These are phyloP conservation scores for Zygosaccharomyces sapae DNA, from an alignment of 1,139 yeast species.

Conservation along the genomic window DNA sequence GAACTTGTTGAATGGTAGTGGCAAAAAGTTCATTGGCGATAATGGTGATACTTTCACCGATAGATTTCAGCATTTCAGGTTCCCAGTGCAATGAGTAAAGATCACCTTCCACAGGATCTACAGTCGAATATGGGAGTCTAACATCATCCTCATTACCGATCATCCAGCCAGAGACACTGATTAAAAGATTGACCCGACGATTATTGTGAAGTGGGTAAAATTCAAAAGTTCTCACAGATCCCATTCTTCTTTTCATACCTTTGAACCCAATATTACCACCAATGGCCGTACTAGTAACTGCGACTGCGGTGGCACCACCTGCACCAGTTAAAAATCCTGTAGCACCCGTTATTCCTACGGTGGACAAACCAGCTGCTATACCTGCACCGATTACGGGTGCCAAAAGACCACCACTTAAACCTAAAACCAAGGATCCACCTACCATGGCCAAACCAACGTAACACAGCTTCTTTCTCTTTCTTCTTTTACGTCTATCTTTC, in stretches of 20 bases:
- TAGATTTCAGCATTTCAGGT: constrained; percentile 93
- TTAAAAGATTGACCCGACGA: constrained; percentile 76
- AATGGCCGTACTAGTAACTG: constrained; percentile 84
- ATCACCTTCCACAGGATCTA: constrained; percentile 98
- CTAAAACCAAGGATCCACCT: constrained; percentile 95
- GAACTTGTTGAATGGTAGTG: constrained; percentile 88
- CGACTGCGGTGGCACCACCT: constrained; percentile 93
- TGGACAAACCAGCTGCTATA: constrained; percentile 91
- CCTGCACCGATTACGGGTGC: constrained; percentile 99
- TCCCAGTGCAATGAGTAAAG: constrained; percentile 91
- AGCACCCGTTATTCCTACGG: constrained; percentile 91
- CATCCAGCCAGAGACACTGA: constrained; percentile 99
- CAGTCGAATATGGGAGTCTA: constrained; percentile 89
- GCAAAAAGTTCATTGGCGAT: constrained; percentile 91
- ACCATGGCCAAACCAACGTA: constrained; percentile 93
- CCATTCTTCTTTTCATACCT: constrained; percentile 84
- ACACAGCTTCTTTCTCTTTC: constrained; percentile 64
- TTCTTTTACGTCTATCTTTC: constrained; percentile 62
- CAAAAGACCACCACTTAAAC: constrained; percentile 87
- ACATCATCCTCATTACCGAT: constrained; percentile 93
- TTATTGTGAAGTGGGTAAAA: constrained; percentile 89
- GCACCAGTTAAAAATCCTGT: constrained; percentile 91
- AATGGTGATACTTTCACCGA: constrained; percentile 93
- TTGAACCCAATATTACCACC: constrained; percentile 86
- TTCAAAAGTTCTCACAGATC: constrained; percentile 91